Evolutionary conservation across 2,329 filamentous ascomycete species (phyloP), one percentile per base, ranked within the genome.

Genomic region (Pseudocercospora ulei): DNA sequence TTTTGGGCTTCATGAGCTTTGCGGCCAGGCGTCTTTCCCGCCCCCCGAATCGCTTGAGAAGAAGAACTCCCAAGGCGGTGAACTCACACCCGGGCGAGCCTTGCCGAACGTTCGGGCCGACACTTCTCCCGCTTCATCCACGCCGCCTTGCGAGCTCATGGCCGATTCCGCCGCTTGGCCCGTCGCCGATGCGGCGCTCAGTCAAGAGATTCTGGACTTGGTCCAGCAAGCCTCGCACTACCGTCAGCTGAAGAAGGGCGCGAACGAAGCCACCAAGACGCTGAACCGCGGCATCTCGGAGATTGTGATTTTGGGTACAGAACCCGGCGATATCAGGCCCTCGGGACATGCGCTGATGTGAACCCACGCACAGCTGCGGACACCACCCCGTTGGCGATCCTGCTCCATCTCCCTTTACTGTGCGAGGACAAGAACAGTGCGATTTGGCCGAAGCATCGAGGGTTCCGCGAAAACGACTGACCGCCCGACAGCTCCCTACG

Each of bases 251-350:
- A 90, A 90, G 73, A 92, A 90, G 72, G 83, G 84, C 47, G 83
- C 82, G 61, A 88, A 87, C 72, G 81, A 84, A 39, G 70, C 76
- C 23, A 93, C 84, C 60, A 93, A 93, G 72, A 82, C 84, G 1
- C 73, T 94, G 35, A 92, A 90, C 70, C 80, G 88, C 54, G 87
- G 88, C 67, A 86, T 88, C 47, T 78, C 78, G 53, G 88, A 96
- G 68, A 70, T 96, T 49, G 79, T 94, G 58, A 75, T 96, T 54
- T 76, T 95, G 38, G 85, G 86, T 31, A 86, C 84, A 49, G 88
- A 96, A 62, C 90, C 85, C 14, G 34, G 8, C n/a, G n/a, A n/a
- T n/a, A n/a, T n/a, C n/a, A n/a, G 23, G 7, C 13, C 12, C 29
- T 20, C 18, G 18, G 12, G 3, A 0, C n/a, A 19, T 12, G 13